A percentile compares a stretch with the other conserved stretches of the same genome.
Evolutionary conservation across 73 alveolate species (phyloP).

Genomic region (Paramecium octaurelia): DNA sequence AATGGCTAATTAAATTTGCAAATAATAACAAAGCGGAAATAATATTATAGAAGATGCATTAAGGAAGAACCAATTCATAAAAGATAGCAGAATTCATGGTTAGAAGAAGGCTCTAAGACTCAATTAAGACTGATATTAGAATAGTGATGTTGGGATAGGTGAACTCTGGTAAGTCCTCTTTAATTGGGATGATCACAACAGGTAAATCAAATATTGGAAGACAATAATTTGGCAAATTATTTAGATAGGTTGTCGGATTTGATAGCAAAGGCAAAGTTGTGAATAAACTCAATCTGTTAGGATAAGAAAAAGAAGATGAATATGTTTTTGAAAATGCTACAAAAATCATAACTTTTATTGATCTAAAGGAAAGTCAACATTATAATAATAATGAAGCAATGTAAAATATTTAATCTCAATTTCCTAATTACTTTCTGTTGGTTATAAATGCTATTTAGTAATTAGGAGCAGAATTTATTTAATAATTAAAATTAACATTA

Average conservation of each 20-base stretch:
- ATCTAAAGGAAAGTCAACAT: constrained; percentile 86
- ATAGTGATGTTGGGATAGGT: constrained; percentile 85
- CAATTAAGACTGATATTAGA: constrained; percentile 82
- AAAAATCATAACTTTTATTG: constrained; percentile 82
- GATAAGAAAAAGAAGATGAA: not conserved
- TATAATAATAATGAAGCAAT: constrained; percentile 83
- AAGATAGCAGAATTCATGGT: constrained; percentile 90
- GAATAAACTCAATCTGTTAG: constrained; percentile 56
- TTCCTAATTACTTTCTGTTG: constrained; percentile 87
- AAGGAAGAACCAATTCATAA: constrained; percentile 63
- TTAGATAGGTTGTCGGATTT: constrained; percentile 90
- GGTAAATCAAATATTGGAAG: constrained; percentile 90
- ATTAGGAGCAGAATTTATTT: constrained; percentile 70
- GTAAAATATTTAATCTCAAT: constrained; percentile 77
- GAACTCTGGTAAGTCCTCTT: constrained; percentile 82
- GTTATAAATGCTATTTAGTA: constrained; percentile 80
- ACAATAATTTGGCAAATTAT: constrained; percentile 84
- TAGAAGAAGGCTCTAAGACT: constrained; percentile 73
- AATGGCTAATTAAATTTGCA: constrained; percentile 81
- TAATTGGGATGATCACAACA: constrained; percentile 86
- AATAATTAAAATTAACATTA: constrained; percentile 75
- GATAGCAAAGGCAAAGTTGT: constrained; percentile 90
- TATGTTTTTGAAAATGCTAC: not conserved
- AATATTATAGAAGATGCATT: constrained; percentile 65
- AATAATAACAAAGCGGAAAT: constrained; percentile 76